Base-by-base conservation (phyloP, 2,329 filamentous ascomycete genomes). In the Claviceps pusilla region DNA sequence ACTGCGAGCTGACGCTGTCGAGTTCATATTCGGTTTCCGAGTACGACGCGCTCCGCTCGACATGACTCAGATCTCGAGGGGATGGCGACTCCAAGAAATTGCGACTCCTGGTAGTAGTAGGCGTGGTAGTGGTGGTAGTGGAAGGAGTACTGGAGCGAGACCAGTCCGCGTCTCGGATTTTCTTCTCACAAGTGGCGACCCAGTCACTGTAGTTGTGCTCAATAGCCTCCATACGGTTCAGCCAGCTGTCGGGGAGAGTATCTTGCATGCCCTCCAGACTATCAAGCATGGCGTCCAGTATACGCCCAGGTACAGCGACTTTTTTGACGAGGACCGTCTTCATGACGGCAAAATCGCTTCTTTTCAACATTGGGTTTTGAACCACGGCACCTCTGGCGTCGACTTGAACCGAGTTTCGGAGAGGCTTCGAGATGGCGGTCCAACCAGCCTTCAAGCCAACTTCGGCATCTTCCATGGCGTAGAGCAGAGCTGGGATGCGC, bases 241-340 rank as follows among this genome's bases (percentile, higher is more conserved):
- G 80, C 93, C 91, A 98, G 33, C 73, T 67, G 45, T 94, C 86
- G 0, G 93, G 93, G 10, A 98, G 72, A 0, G 86, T 88, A 63
- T 98, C 93, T 47, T 85, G 76, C 54, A 83, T 76, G 1, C 89
- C 90, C 67, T 97, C 93, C 2, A 97, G 75, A 37, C 80, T 77
- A 68, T 98, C 90, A 14, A 98, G 76, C 78, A 96, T 89, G 51
- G 77, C 80, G 66, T 98, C 93, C 57, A 97, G 75, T 43, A 82
- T 77, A 50, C 78, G 78, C 0, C 88, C 91, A 0, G 89, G 76
- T 41, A 76, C 76, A 14, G 79, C 74, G 39, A 96, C 81, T 59
- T 86, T 86, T 37, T 77, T 72, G 55, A 85, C 81, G 37, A 97
- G 72, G 9, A 82, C 74, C 2, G 68, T 65, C 57, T 80, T 82